Base-by-base conservation (phyloP, 2,329 filamentous ascomycete genomes). In the Fusarium nelsonii region DNA sequence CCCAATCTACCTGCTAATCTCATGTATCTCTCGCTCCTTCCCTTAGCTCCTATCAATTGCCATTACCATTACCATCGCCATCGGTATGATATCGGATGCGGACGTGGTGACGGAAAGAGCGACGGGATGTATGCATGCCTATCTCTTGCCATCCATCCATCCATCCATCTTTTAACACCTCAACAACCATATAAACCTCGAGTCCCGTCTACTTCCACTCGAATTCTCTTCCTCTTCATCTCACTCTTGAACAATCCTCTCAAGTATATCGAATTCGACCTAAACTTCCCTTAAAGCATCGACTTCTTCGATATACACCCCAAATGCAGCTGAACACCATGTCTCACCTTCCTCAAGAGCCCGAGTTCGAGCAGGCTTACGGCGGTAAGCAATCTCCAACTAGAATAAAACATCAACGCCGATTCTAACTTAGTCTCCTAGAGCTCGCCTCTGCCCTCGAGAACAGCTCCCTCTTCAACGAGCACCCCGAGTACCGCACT, bases 341-440 rank as follows among this genome's bases (percentile, higher is more conserved):
- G 92, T 92, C 94, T 73, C 91, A 96, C 85, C 87, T 96, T 77
- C 89, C 92, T 53, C 84, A 85, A 70, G 95, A 98, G 89, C 95
- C 96, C 78, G 95, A 99, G 86, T 98, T 98, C 85, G 90, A 97
- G 90, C 95, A 98, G 89, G 95, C 95, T 78, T 97, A 97, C 89
- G 93, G 94, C 82, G 93, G 93, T 97, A 84, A 78, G 86, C 53
- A 60, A 80, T 52, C 30, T 30, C 34, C 40, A 44, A 44, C 26
- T 32, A 30, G 28, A 53, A 39, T 11, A 43, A 5, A 43, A 33
- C 48, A 48, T 39, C 51, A 48, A 51, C 57, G 45, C 46, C 23
- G 26, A 44, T 41, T 23, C 65, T 68, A 56, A 60, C 43, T 39
- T 49, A 20, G 45, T 18, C 48, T 53, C 45, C 71, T 78, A 97